These are phyloP conservation scores for Rickenella mellea DNA, from an alignment of 768 basidiomycete species.

Conservation along the genomic window DNA sequence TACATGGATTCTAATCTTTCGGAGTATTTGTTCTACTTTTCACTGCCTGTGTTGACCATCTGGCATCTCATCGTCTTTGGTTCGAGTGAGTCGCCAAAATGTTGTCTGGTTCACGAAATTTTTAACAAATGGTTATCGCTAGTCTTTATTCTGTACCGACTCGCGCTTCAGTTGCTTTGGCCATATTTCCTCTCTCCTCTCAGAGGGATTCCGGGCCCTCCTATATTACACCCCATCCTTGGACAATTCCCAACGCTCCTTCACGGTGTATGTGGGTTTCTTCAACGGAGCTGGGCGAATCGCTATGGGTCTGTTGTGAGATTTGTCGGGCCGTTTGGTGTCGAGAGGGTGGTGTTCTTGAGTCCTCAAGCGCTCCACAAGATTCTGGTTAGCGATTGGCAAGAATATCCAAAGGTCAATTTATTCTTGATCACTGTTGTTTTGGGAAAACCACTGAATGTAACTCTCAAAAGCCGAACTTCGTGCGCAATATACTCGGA, in stretches of 20 bases:
- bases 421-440: neutral
- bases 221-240: constrained; percentile 20
- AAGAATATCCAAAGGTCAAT: constrained; percentile 29
- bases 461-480: constrained; percentile 25
- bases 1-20: no score
- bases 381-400: constrained; percentile 34
- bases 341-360: constrained; percentile 36
- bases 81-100: no score
- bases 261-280: constrained; percentile 1
- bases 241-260: constrained; percentile 33
- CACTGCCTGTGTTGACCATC: no score
- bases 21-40: no score
- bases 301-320: constrained; percentile 34
- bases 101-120: no score
- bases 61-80: no score
- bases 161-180: no score
- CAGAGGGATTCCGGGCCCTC: constrained; percentile 28
- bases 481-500: constrained; percentile 4
- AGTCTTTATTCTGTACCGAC: no score
- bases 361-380: constrained; percentile 34
- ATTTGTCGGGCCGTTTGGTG: constrained; percentile 33
- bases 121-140: no score
- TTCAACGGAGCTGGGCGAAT: constrained; percentile 38
- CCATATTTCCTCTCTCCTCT: constrained; percentile 29
- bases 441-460: neutral